Evolutionary conservation across 768 basidiomycete species (phyloP), one percentile per base, ranked within the genome.

Genomic region (Sporobolomyces phaffii): DNA sequence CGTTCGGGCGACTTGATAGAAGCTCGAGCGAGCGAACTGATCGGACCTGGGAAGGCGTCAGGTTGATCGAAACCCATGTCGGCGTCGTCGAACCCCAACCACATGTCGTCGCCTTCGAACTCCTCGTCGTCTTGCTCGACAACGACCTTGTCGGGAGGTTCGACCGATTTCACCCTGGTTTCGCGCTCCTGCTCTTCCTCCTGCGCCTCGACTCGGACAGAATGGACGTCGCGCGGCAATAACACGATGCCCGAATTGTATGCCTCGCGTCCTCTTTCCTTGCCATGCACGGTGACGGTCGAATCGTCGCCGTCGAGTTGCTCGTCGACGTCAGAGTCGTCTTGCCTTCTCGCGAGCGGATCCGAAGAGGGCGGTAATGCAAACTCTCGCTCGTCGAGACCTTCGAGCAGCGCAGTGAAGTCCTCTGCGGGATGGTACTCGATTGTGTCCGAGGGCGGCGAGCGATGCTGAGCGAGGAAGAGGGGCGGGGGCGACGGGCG

Each of bases 101-200:
- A 71, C 43, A 71, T 57, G 43, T 71, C 70, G 59, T 67, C 65
- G 20, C 59, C 70, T 40, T 71, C 65, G 49, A 45, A 60, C 43
- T 66, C 69, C 7, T 68, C 66, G 4, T 59, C 61, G 41, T 40
- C 57, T 2, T 22, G 22, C 31, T 26, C 56, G 1, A n/a, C n/a
- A n/a, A 0, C n/a, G 0, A 20, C 49, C 4, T 28, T 43, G 15
- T 60, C 29, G 14, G 47, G 40, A 13, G 29, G 44, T 31, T 52
- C 48, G 6, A 38, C 34, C 29, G 33, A n/a, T n/a, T n/a, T n/a
- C n/a, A n/a, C n/a, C n/a, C n/a, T n/a, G n/a, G n/a, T n/a, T n/a
- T n/a, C n/a, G n/a, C n/a, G n/a, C n/a, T n/a, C n/a, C n/a, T n/a
- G n/a, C n/a, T n/a, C n/a, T n/a, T n/a, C n/a, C n/a, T n/a, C 49